Evolutionary conservation across 306 rosid species (phyloP), one percentile per base, ranked within the genome.

Genomic region (Parietaria judaica): DNA sequence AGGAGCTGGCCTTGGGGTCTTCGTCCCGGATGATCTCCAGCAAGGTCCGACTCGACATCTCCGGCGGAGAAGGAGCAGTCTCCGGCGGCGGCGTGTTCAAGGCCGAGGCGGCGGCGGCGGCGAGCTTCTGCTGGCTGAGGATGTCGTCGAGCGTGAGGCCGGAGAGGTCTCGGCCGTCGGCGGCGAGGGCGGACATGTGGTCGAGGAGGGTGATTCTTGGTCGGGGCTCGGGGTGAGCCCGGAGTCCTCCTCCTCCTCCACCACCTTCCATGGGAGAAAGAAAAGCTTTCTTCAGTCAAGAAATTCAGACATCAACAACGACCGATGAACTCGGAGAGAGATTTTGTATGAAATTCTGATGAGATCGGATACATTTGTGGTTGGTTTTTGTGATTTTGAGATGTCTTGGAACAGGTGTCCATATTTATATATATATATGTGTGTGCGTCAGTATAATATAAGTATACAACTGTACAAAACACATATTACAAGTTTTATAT

Each of bases 101-200:
- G 15, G 8, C 14, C n/a, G n/a, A n/a, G 15, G 53, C 0, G 14
- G 8, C 53, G 14, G 53, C 53, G 50, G 53, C 12, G 7, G 62
- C 46, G 9, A 31, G 43, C 63, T 79, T 77, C 49, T 78, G 71
- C 5, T 63, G 58, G 31, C 65, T 62, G 57, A 86, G 66, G 1
- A 84, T 64, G 62, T 74, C 95, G 70, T 79, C 74, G 9, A 92
- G 91, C 17, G 84, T 84, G 74, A 82, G 77, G 47, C 94, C 85
- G 6, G 85, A 62, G 13, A 70, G 34, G 41, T 73, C 73, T 41
- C 85, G 72, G 47, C 78, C 57, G 80, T 74, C 75, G 17, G 78
- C 72, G 17, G 78, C 68, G 1, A 58, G 73, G 14, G 81, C 84
- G 54, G 87, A 79, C 96, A 92, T 88, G 80, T 86, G 90, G 36